Evolutionary conservation across 2,329 filamentous ascomycete species (phyloP).

Genomic region (Thelonectria olida): DNA sequence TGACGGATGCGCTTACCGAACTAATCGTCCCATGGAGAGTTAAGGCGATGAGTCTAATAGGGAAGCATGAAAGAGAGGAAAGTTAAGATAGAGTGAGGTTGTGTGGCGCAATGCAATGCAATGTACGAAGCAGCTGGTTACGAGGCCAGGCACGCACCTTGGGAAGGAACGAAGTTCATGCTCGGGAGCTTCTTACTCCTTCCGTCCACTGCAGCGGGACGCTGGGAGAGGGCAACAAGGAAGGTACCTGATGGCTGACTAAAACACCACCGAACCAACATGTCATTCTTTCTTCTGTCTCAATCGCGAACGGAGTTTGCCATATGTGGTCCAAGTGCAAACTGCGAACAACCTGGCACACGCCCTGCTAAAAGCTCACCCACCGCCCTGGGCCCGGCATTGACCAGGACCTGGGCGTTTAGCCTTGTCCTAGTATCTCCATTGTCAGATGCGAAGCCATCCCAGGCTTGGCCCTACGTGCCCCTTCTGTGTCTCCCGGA

Average conservation of each 20-base stretch:
- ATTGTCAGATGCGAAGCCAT: slow-evolving; percentile 9
- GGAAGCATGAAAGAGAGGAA: not conserved
- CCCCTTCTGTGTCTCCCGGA: not conserved
- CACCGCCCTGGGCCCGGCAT: slow-evolving; percentile 33
- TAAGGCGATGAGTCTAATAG: too few species aligned
- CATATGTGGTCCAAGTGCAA: slow-evolving; percentile 5
- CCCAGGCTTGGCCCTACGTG: slow-evolving; percentile 9
- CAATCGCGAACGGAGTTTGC: not conserved
- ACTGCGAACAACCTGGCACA: slow-evolving; percentile 1
- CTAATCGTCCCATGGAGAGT: not conserved
- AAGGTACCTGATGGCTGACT: not conserved
- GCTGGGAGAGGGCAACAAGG: not conserved
- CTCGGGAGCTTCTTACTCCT: not conserved
- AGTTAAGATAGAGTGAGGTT: not conserved
- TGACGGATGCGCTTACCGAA: not conserved
- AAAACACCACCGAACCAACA: not conserved
- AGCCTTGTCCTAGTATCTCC: slow-evolving; percentile 15
- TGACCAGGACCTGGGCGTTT: slow-evolving; percentile 28
- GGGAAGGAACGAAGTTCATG: not conserved
- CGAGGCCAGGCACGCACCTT: not conserved
- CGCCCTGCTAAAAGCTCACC: slow-evolving; percentile 16
- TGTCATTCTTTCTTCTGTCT: not conserved
- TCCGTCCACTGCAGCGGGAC: not conserved
- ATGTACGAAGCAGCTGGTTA: not conserved
- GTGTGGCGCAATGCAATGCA: slow-evolving; percentile 9